Conservation (phyloP, 2,329 filamentous ascomycete species). For the Alternaria solani region DNA sequence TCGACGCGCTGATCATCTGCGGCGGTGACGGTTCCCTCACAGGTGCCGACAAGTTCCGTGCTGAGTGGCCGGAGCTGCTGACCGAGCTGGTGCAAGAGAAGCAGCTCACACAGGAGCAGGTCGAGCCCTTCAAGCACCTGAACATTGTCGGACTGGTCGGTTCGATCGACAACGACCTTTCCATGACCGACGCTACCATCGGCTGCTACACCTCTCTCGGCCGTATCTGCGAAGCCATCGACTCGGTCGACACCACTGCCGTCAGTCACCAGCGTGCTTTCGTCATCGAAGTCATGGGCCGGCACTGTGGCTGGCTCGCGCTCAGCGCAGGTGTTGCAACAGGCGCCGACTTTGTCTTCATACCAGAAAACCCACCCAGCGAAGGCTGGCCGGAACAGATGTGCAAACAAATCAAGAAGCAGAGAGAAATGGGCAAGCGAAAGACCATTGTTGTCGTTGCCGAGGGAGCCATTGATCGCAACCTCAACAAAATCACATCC, state of each 20-base stretch:
- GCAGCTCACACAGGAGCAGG: constrained; percentile 74
- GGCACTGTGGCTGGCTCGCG: constrained; percentile 97
- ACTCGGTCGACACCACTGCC: constrained; percentile 95
- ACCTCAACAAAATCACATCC: constrained; percentile 84
- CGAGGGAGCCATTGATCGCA: constrained; percentile 76
- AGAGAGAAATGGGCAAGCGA: constrained; percentile 87
- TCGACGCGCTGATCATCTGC: constrained; percentile 95
- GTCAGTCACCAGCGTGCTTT: constrained; percentile 95
- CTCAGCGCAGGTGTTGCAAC: constrained; percentile 95
- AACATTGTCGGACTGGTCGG: constrained; percentile 97
- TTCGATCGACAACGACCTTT: constrained; percentile 98
- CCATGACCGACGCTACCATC: constrained; percentile 95
- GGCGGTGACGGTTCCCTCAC: constrained; percentile 92
- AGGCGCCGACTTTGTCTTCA: constrained; percentile 95
- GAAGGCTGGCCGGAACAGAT: constrained; percentile 76
- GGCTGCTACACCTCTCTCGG: constrained; percentile 94
- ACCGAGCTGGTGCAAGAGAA: constrained; percentile 81
- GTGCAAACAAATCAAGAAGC: constrained; percentile 61
- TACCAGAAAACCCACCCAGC: constrained; percentile 89
- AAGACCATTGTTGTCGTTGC: constrained; percentile 99
- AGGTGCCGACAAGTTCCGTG: constrained; percentile 90
- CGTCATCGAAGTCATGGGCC: constrained; percentile 94
- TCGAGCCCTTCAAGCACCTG: constrained; percentile 80
- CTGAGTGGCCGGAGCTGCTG: constrained; percentile 89
- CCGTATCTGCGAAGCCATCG: constrained; percentile 93